phyloP scores from a whole-genome alignment of 208 protist genomes.

The Endotrypanum monterogeii region DNA sequence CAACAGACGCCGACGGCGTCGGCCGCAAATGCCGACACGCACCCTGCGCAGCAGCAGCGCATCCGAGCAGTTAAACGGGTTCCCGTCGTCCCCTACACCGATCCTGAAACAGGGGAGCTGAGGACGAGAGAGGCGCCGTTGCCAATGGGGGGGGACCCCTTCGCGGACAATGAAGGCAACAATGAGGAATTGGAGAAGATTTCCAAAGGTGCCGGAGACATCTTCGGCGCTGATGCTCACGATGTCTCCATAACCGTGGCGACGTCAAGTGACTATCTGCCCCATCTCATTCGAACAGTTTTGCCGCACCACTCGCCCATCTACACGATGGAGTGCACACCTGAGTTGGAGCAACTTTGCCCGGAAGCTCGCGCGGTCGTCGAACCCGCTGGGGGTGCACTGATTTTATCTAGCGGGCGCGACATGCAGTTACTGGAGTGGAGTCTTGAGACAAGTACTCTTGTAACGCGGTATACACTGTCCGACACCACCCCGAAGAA shows the following conservation, averaged over 20 bases:
- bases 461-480: slow-evolving; percentile 30
- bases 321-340: slow-evolving; percentile 43
- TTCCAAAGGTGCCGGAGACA: slow-evolving; percentile 15
- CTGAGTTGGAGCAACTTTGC: slow-evolving; percentile 17
- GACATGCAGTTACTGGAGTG: slow-evolving; percentile 37
- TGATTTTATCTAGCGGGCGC: slow-evolving; percentile 33
- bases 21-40: background rate
- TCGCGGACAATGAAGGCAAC: slow-evolving; percentile 24
- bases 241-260: background rate
- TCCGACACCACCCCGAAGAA: slow-evolving; percentile 17
- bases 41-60: slow-evolving; percentile 11
- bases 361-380: slow-evolving; percentile 18
- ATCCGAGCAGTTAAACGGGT: slow-evolving; percentile 51
- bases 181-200: background rate
- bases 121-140: slow-evolving; percentile 24
- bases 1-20: slow-evolving; percentile 34
- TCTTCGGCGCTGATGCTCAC: background rate
- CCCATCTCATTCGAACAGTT: slow-evolving; percentile 26
- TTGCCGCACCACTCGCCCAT: slow-evolving; percentile 40
- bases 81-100: slow-evolving; percentile 33
- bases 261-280: slow-evolving; percentile 15
- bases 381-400: slow-evolving; percentile 14
- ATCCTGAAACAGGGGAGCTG: slow-evolving; percentile 32
- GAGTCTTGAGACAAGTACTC: slow-evolving; percentile 18
- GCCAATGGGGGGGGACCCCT: slow-evolving; percentile 46